A percentile compares a stretch with the other conserved stretches of the same genome.
Conservation (phyloP, 352 stramenopile genomes). For the Pythium inflatum region DNA sequence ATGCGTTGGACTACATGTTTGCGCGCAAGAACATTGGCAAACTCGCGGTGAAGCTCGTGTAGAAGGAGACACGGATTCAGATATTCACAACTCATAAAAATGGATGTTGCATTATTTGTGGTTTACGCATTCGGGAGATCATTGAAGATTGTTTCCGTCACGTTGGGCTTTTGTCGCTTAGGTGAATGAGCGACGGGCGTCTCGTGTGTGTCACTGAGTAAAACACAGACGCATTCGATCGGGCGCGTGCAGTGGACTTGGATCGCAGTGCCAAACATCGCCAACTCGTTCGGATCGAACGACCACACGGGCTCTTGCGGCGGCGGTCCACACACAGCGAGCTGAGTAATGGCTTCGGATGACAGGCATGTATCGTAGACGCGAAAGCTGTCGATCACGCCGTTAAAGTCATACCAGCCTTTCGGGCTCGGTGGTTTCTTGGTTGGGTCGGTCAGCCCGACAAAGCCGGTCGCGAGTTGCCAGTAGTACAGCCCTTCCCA, state of each 20-base stretch:
- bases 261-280: neutral
- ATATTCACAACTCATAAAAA: too few relatives aligned
- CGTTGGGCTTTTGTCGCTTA: too few relatives aligned
- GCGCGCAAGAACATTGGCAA: slow-evolving; percentile 83
- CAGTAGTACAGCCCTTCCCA: slow-evolving; percentile 16
- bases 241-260: slow-evolving; percentile 3
- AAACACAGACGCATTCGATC: slow-evolving; percentile 2
- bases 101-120: too few relatives aligned
- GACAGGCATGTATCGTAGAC: slow-evolving; percentile 1
- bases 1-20: slow-evolving; percentile 78
- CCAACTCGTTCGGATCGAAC: neutral
- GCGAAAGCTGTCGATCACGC: slow-evolving; percentile 6
- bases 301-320: neutral
- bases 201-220: too few relatives aligned
- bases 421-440: neutral
- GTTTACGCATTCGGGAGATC: too few relatives aligned
- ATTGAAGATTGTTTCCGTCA: too few relatives aligned
- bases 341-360: neutral
- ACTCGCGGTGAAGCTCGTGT: slow-evolving; percentile 69
- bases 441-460: neutral
- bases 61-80: too few relatives aligned
- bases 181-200: too few relatives aligned
- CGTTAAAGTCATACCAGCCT: slow-evolving; percentile 23
- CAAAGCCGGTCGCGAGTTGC: slow-evolving; percentile 18
- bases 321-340: neutral